Evolutionary conservation across 768 basidiomycete genomes (phyloP), one percentile per base, ranked within the genome.

Genomic region (Serendipita indica): DNA sequence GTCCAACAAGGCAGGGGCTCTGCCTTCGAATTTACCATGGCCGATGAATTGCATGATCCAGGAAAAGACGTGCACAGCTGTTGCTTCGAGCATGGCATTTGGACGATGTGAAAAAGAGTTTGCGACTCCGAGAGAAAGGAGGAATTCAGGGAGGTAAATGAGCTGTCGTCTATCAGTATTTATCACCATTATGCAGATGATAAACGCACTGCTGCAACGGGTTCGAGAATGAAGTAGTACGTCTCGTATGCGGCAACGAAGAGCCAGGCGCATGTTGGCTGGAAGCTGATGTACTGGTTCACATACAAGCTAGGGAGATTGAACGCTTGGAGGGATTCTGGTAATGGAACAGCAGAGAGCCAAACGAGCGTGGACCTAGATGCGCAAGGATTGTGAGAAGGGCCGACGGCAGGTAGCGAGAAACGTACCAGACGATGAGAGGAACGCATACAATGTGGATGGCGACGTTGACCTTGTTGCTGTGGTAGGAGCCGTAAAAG

Each of bases 401-500:
- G 14, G 18, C 28, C 33, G 32, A 32, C 41, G 27, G 20, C 4
- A 39, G 20, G 35, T 30, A 18, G 35, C 14, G 28, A 52, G 60
- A 18, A 58, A 59, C 74, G 43, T 61, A 86, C 91, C 90, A 97
- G 59, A 89, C 67, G 61, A 96, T 76, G 60, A 85, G 66, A 4
- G 92, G 92, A 12, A 94, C 90, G 63, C 82, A 90, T 61, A 88
- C 66, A 64, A 92, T 74, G 69, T 98, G 94, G 62, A 97, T 89
- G 58, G 77, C 69, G 63, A 97, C 72, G 69, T 98, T 98, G 62
- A 81, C 71, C 27, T 79, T 80, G 69, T 94, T 84, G 14, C 81
- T 75, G 70, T 96, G 92, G 71, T 96, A 96, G 56, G 90, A 84
- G 18, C 89, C 90, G 69, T 97, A 97, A 75, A 94, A 94, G 25